Conservation (phyloP, 176 grass and related monocot genomes). For the Hsuehochloa calcarea region DNA sequence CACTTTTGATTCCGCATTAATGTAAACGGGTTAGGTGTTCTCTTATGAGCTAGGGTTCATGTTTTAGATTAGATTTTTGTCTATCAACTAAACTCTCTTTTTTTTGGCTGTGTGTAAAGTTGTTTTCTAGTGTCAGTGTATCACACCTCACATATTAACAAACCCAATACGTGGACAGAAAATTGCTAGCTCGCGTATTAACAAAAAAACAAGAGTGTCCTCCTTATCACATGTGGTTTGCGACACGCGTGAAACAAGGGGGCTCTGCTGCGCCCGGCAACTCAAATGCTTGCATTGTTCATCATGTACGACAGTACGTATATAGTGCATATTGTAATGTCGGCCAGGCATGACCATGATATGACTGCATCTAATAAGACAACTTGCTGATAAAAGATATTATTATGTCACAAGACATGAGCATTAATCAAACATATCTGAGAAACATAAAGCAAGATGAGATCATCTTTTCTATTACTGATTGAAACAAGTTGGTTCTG, state of each 20-base stretch:
- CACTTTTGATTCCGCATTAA: too few species aligned
- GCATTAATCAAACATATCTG: conserved; percentile 40
- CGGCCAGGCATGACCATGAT: background rate
- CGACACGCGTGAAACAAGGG: conserved; percentile 5
- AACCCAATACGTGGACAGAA: conserved; percentile 24
- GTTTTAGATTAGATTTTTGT: too few species aligned
- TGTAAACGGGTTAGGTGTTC: too few species aligned
- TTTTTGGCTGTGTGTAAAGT: background rate
- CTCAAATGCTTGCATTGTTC: conserved; percentile 23
- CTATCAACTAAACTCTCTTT: too few species aligned
- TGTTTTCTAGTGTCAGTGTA: conserved; percentile 25
- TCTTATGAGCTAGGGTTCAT: too few species aligned
- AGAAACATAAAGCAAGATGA: conserved; percentile 2
- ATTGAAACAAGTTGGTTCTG: background rate
- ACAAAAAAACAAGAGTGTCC: conserved; percentile 24
- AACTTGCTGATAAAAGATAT: conserved; percentile 10
- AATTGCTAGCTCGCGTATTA: background rate
- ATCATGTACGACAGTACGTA: background rate
- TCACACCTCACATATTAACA: conserved; percentile 9
- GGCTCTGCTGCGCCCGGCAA: background rate
- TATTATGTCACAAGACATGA: conserved; percentile 23
- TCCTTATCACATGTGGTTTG: background rate
- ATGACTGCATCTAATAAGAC: conserved; percentile 13
- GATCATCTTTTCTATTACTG: conserved; percentile 27
- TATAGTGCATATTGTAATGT: conserved; percentile 20